A percentile compares a stretch with the other conserved stretches of the same genome.
Conservation (phyloP, 1,284 basidiomycete genomes). For the Rhodofomes roseus region DNA sequence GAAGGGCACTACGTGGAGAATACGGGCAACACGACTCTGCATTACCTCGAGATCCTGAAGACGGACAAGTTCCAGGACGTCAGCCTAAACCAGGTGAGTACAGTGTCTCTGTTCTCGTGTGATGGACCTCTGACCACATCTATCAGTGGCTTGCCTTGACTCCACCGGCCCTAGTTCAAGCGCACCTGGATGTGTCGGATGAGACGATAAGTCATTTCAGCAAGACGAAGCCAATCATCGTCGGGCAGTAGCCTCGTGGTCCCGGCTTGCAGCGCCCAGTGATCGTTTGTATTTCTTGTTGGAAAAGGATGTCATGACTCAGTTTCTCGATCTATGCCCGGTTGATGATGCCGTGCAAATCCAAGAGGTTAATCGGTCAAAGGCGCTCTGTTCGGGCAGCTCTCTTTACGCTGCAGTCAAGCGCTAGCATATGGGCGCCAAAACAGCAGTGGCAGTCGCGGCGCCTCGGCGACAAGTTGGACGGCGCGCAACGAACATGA, state of each 20-base stretch:
- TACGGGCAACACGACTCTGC: slow-evolving; percentile 56
- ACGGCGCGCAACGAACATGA: too few relatives aligned
- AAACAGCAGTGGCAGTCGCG: too few relatives aligned
- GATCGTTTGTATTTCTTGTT: too few relatives aligned
- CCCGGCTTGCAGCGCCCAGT: too few relatives aligned
- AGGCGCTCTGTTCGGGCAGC: too few relatives aligned
- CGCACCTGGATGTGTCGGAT: slow-evolving; percentile 33
- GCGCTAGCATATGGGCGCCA: too few relatives aligned
- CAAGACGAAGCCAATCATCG: slow-evolving; percentile 31
- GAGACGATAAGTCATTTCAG: slow-evolving; percentile 30
- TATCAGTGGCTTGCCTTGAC: slow-evolving; percentile 37
- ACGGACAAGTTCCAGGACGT: slow-evolving; percentile 32
- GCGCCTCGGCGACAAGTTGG: too few relatives aligned
- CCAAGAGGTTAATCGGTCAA: too few relatives aligned
- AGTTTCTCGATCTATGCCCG: too few relatives aligned
- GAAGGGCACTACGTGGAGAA: slow-evolving; percentile 69
- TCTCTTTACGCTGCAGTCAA: too few relatives aligned
- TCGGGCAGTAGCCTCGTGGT: slow-evolving; percentile 18
- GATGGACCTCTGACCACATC: neutral
- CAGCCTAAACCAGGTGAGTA: slow-evolving; percentile 26
- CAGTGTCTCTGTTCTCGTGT: neutral
- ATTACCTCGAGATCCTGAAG: slow-evolving; percentile 61
- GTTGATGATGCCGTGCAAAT: too few relatives aligned
- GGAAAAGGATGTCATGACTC: too few relatives aligned
- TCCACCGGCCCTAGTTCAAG: slow-evolving; percentile 38